Base-by-base conservation (phyloP, 2,329 filamentous ascomycete species). In the Fusarium burgessii region DNA sequence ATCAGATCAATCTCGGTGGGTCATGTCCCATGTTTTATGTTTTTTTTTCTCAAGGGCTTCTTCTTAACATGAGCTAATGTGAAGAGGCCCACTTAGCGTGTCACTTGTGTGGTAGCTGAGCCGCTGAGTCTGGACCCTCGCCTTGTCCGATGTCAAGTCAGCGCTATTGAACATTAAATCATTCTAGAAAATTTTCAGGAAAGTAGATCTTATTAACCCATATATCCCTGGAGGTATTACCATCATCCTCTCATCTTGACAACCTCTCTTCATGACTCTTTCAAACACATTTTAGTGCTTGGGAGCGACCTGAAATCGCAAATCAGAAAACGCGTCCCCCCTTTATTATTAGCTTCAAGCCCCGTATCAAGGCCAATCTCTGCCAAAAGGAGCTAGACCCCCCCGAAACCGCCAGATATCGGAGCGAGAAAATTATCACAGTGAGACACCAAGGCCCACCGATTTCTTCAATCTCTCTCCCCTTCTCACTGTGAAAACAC, bases 1-100 rank as follows among this genome's bases (percentile, higher is more conserved):
- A 74, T 74, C 72, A 74, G 72, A 74, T 74, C 63, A 57, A 71
- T 29, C 20, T 59, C 33, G 27, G 70, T 74, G n/a, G 70, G 58
- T 56, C 64, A 51, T 5, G 32, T 51, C 32, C 8, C 5, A 36
- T 36, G 47, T n/a, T 51, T 51, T 51, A 38, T 45, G 25, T n/a
- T n/a, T n/a, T 20, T 54, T 38, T 42, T 36, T 27, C 40, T 40
- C 55, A 63, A 62, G 55, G 68, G 47, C 72, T 59, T 23, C 14
- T 25, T 17, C 13, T 23, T 17, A 23, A 20, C 18, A 20, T 43
- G 40, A 23, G 43, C 29, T 54, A 27, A 18, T 12, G 49, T n/a
- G n/a, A n/a, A n/a, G 40, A 36, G 36, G 46, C 55, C 63, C 67
- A 73, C 60, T 62, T 68, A 7, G 52, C n/a, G 10, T 10, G 29